These are phyloP conservation scores for Calonectria crousiana DNA, from an alignment of 2,329 filamentous ascomycete genomes.

Conservation along the genomic window DNA sequence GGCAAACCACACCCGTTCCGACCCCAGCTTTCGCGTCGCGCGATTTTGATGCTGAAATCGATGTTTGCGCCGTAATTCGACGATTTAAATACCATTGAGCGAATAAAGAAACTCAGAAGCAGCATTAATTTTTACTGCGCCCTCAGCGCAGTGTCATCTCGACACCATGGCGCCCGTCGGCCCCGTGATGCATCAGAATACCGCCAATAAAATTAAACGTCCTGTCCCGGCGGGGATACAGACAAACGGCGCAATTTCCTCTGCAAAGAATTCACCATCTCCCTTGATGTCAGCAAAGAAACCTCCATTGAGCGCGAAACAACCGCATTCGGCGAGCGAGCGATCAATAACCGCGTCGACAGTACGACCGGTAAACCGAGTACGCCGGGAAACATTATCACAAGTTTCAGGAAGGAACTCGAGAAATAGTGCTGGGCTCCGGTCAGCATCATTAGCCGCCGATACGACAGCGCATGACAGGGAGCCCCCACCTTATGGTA, in stretches of 20 bases:
- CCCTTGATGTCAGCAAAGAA: slow-evolving; percentile 69
- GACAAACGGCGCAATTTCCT: slow-evolving; percentile 68
- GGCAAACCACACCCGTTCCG: slow-evolving; percentile 14
- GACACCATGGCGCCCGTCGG: slow-evolving; percentile 68
- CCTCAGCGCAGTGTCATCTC: slow-evolving; percentile 43
- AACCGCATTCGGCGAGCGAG: slow-evolving; percentile 51
- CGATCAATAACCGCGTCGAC: slow-evolving; percentile 54
- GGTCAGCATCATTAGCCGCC: slow-evolving; percentile 61
- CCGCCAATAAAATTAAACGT: slow-evolving; percentile 74
- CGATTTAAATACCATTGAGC: slow-evolving; percentile 24
- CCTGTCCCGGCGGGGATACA: slow-evolving; percentile 75
- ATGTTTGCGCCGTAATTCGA: slow-evolving; percentile 40
- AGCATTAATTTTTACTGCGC: slow-evolving; percentile 33
- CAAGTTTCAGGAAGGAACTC: slow-evolving; percentile 61
- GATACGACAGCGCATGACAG: slow-evolving; percentile 54
- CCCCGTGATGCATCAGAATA: slow-evolving; percentile 58
- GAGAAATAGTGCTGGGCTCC: slow-evolving; percentile 63
- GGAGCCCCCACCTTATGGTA: slow-evolving; percentile 68
- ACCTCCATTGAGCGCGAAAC: slow-evolving; percentile 59
- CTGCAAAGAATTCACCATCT: slow-evolving; percentile 71
- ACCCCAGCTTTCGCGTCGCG: slow-evolving; percentile 26
- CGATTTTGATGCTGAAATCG: slow-evolving; percentile 30
- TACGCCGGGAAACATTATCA: slow-evolving; percentile 67
- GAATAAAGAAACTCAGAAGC: slow-evolving; percentile 30
- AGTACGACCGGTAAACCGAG: slow-evolving; percentile 66